Conservation (phyloP, 2,329 filamentous ascomycete species). For the Pseudocercospora musae region DNA sequence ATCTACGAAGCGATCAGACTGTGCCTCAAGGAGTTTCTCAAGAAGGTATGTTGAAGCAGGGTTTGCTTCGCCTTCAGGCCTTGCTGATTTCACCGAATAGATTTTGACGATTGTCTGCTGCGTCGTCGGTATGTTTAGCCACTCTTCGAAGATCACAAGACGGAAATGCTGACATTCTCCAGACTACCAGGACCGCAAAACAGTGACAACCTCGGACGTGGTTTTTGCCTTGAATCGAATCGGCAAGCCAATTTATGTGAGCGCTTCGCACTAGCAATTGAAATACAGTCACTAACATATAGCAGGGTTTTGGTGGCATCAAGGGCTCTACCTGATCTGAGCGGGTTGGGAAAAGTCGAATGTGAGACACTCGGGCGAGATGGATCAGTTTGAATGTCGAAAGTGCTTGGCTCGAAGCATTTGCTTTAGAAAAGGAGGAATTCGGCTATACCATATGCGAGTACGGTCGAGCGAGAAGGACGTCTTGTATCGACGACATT, state of each 20-base stretch:
- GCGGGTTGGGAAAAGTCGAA: no score
- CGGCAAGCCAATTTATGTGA: constrained; percentile 10
- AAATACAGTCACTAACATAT: neutral
- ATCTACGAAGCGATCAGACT: constrained; percentile 63
- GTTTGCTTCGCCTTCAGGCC: neutral
- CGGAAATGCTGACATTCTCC: neutral
- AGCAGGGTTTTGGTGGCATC: neutral
- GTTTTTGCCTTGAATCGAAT: constrained; percentile 3
- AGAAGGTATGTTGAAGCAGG: constrained; percentile 49
- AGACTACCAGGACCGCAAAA: constrained; percentile 58
- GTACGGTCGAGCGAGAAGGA: neutral
- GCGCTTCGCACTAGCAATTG: neutral
- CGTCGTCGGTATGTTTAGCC: neutral
- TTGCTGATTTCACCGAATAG: neutral
- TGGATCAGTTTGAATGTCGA: no score
- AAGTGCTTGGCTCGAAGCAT: no score
- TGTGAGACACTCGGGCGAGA: no score
- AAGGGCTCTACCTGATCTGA: neutral
- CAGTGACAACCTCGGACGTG: constrained; percentile 60
- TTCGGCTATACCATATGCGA: neutral
- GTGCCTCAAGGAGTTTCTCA: constrained; percentile 53
- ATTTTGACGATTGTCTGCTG: neutral
- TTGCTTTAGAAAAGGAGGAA: neutral
- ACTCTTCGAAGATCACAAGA: neutral
- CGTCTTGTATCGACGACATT: neutral